phyloP scores from a whole-genome alignment of 2,329 filamentous ascomycete species.

The Cladosporium oxysporum region DNA sequence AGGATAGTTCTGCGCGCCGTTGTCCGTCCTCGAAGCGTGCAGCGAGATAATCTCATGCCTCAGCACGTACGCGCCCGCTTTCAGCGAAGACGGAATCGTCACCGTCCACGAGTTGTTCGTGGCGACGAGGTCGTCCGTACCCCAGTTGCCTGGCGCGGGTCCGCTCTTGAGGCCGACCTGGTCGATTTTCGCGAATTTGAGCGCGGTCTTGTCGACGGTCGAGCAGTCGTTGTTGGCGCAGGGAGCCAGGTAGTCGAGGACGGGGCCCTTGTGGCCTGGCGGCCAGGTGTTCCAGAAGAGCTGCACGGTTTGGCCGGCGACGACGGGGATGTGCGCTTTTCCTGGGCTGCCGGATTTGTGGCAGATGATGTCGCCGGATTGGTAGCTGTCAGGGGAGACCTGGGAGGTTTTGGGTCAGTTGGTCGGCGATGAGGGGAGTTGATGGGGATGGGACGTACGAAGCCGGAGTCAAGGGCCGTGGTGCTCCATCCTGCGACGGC shows the following conservation, averaged over 20 bases:
- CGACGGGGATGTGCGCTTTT: slow-evolving; percentile 36
- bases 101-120: slow-evolving; percentile 52
- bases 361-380: slow-evolving; percentile 37
- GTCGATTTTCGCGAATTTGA: slow-evolving; percentile 66
- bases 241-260: slow-evolving; percentile 65
- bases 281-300: slow-evolving; percentile 65
- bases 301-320: slow-evolving; percentile 37
- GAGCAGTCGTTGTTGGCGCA: slow-evolving; percentile 60
- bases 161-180: slow-evolving; percentile 54
- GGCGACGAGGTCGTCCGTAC: slow-evolving; percentile 53
- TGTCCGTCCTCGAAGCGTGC: slow-evolving; percentile 44
- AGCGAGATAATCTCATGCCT: slow-evolving; percentile 56
- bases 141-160: slow-evolving; percentile 54
- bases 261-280: slow-evolving; percentile 62
- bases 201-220: slow-evolving; percentile 52
- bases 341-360: slow-evolving; percentile 39
- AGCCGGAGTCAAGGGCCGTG: slow-evolving; percentile 19
- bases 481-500: slow-evolving; percentile 16
- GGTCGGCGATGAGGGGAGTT: neutral
- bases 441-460: neutral
- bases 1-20: slow-evolving; percentile 55
- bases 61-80: slow-evolving; percentile 54
- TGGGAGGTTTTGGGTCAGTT: slow-evolving; percentile 25
- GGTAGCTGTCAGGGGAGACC: slow-evolving; percentile 38
- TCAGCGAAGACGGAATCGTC: slow-evolving; percentile 46